Base-by-base conservation (phyloP, 148 eudicot genomes). In the Silene conica region DNA sequence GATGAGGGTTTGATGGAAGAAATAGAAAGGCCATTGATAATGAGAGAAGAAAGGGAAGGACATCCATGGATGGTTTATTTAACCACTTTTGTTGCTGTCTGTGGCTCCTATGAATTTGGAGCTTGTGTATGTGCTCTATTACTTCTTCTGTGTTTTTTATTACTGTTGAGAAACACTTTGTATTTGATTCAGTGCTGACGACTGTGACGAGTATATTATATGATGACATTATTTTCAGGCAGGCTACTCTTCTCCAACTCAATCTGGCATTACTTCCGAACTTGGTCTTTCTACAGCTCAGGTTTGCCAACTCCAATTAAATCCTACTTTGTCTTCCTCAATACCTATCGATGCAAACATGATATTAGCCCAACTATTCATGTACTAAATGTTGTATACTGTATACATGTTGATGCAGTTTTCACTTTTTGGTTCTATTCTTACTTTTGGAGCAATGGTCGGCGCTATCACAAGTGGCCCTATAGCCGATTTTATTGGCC, bases 401-500 rank as follows among this genome's bases (percentile, higher is more conserved):
- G 28, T 26, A n/a, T n/a, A n/a, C n/a, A n/a, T 70, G 23, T 58
- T 67, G 12, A 55, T 76, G 86, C 82, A 94, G 98, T 94, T 80
- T 67, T 88, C 98, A 19, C 79, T 92, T 74, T 92, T 94, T 66
- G 98, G 97, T 58, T 94, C 98, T 15, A 85, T 94, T 61, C 72
- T 94, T 73, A 89, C 97, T 34, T 83, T 94, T 73, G 98, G 98
- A 18, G 98, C 98, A 23, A 94, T 94, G 97, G 73, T 92, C 66
- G 98, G 97, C 13, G 98, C 98, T 45, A 89, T 94, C 46, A 92
- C 93, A 22, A 88, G 97, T 73, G 98, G 98, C 52, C 86, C 88
- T 6, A 87, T 92, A 45, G 97, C 97, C 21, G 98, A 94, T 82
- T 79, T 80, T 19, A 19, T 87, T 18, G 98, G 98, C 5, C 92